Percentiles rank a stretch among this genome's conserved stretches.
Evolutionary conservation across 208 protist species (phyloP).

Genomic region (Leishmania gerbilli): DNA sequence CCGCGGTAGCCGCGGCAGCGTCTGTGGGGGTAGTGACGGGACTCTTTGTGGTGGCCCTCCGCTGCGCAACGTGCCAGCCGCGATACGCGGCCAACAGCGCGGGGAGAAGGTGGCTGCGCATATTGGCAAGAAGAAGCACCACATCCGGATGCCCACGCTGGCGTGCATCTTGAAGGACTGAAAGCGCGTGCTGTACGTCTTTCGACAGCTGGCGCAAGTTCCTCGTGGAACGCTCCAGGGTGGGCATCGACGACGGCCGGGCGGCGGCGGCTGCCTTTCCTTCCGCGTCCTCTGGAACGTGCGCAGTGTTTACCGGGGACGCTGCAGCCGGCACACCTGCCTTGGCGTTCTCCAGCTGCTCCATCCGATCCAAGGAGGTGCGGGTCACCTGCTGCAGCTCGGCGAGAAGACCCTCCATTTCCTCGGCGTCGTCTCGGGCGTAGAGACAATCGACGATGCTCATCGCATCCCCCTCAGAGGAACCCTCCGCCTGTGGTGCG

Average conservation of each 20-base stretch:
- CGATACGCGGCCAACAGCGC: conserved; percentile 21
- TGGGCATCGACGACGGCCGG: neutral
- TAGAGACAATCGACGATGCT: conserved; percentile 11
- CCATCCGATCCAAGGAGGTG: neutral
- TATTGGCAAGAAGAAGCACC: conserved; percentile 13
- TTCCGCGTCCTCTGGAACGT: neutral
- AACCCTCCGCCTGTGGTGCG: neutral
- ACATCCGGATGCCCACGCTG: neutral
- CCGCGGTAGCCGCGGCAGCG: neutral
- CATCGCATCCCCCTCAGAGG: neutral
- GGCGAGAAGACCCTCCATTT: conserved; percentile 12
- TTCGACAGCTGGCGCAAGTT: conserved; percentile 7
- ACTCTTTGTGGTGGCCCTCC: neutral
- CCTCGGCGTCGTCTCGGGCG: conserved; percentile 9
- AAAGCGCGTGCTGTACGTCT: conserved; percentile 6
- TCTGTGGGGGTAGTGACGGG: neutral
- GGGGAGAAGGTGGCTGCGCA: conserved; percentile 20
- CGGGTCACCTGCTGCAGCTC: conserved; percentile 4
- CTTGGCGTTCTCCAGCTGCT: conserved; percentile 2
- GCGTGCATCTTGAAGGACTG: conserved; percentile 20
- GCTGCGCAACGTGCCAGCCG: conserved; percentile 13
- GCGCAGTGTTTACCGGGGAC: neutral
- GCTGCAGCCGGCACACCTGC: neutral
- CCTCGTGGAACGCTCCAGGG: neutral
- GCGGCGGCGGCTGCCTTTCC: neutral